Evolutionary conservation across 768 basidiomycete genomes (phyloP).

Genomic region (Daedaleopsis nitida): DNA sequence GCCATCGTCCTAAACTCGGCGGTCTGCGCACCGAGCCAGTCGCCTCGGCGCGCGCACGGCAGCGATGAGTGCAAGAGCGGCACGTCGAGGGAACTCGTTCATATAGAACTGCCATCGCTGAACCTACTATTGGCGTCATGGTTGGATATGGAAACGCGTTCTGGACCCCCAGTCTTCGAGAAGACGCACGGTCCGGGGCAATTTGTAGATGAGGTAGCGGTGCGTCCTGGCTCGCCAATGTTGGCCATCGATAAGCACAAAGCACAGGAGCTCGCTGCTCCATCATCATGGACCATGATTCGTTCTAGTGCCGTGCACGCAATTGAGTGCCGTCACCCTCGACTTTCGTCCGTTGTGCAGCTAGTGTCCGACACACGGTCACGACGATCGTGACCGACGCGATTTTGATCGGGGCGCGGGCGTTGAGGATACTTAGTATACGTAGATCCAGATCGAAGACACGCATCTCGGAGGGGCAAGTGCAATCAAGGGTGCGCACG

Average conservation of each 20-base stretch:
- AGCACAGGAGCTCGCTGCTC: background rate
- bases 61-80: background rate
- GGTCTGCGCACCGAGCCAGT: background rate
- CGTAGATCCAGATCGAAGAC: background rate
- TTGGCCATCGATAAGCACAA: background rate
- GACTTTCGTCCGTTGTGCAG: background rate
- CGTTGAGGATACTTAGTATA: background rate
- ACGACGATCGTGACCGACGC: constrained; percentile 11
- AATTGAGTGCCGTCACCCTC: background rate
- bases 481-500: background rate
- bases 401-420: background rate
- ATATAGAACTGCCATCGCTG: constrained; percentile 2
- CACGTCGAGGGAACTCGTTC: constrained; percentile 10
- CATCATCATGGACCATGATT: too few relatives aligned
- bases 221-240: too few relatives aligned
- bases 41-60: background rate
- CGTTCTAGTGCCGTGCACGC: background rate
- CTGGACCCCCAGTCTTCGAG: background rate
- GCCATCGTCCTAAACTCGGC: constrained; percentile 12
- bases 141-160: constrained; percentile 8
- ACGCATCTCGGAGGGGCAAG: too few relatives aligned
- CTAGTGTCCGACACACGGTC: constrained; percentile 9
- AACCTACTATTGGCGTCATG: constrained; percentile 3
- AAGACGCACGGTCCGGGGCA: background rate
- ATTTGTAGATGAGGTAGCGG: background rate